These are phyloP conservation scores for Heterobasidion occidentale DNA, from an alignment of 1,284 basidiomycete species.

Conservation along the genomic window DNA sequence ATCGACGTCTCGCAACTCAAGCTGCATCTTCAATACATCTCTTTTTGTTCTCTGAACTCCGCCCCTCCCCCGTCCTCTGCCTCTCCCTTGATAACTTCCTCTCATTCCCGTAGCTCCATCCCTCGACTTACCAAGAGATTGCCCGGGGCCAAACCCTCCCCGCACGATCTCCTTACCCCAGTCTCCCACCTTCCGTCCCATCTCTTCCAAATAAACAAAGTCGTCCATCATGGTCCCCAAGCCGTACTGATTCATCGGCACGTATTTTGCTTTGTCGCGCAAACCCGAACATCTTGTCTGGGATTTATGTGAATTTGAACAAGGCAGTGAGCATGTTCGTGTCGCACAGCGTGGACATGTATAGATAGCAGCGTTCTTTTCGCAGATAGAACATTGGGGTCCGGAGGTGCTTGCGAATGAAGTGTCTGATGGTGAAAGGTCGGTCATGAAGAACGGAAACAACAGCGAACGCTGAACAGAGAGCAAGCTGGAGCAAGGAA, in stretches of 20 bases:
- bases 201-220: slow-evolving; percentile 77
- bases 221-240: slow-evolving; percentile 83
- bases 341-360: slow-evolving; percentile 73
- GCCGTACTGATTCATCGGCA: slow-evolving; percentile 73
- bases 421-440: background rate
- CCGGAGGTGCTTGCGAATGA: background rate
- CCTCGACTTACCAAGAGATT: background rate
- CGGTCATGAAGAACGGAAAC: background rate
- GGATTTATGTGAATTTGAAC: slow-evolving; percentile 67
- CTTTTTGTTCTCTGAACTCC: slow-evolving; percentile 38
- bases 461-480: background rate
- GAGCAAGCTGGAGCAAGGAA: no score
- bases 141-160: slow-evolving; percentile 33
- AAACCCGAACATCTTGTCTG: slow-evolving; percentile 61
- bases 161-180: slow-evolving; percentile 68
- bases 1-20: slow-evolving; percentile 60
- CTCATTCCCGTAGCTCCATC: slow-evolving; percentile 2
- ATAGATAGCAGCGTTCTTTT: slow-evolving; percentile 48
- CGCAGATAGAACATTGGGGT: slow-evolving; percentile 42
- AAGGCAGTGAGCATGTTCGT: slow-evolving; percentile 68
- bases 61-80: slow-evolving; percentile 22
- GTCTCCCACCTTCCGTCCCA: slow-evolving; percentile 59
- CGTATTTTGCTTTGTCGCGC: slow-evolving; percentile 66
- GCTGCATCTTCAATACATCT: slow-evolving; percentile 56
- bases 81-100: slow-evolving; percentile 15